Percentiles rank a stretch among this genome's conserved stretches.
phyloP scores from a whole-genome alignment of 768 basidiomycete genomes.

The Termitomyces titanicus region DNA sequence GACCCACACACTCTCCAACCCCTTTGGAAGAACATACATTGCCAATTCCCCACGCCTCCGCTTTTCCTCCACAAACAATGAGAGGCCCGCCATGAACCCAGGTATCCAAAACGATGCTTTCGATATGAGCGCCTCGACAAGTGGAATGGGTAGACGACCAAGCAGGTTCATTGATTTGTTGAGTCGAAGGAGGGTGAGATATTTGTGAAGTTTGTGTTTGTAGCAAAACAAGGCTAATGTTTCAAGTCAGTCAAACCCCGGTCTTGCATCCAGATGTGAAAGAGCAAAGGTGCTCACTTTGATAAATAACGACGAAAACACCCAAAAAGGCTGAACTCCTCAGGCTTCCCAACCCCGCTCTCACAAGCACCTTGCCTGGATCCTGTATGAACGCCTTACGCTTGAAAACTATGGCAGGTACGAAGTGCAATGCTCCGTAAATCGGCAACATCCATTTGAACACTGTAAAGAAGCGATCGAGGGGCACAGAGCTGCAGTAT shows the following conservation, averaged over 20 bases:
- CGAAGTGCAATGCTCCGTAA: conserved; percentile 87
- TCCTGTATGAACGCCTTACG: conserved; percentile 59
- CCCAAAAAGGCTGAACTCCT: conserved; percentile 88
- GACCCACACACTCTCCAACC: conserved; percentile 87
- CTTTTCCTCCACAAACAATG: conserved; percentile 85
- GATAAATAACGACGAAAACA: conserved; percentile 76
- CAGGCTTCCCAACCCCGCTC: conserved; percentile 66
- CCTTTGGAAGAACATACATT: conserved; percentile 89
- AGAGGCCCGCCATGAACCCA: conserved; percentile 70
- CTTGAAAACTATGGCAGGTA: conserved; percentile 84
- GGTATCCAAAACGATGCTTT: conserved; percentile 72
- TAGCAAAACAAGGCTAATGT: conserved; percentile 57
- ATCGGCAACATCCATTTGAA: conserved; percentile 81
- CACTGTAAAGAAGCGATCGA: conserved; percentile 76
- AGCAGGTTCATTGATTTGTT: conserved; percentile 27
- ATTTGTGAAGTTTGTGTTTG: conserved; percentile 55
- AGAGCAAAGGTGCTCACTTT: conserved; percentile 46
- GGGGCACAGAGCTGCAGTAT: conserved; percentile 53
- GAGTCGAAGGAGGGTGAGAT: conserved; percentile 33
- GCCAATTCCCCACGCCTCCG: conserved; percentile 87
- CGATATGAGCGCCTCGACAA: conserved; percentile 57
- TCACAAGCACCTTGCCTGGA: conserved; percentile 63
- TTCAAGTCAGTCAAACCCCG: not conserved
- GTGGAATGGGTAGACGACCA: conserved; percentile 35
- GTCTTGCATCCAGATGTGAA: not conserved